Evolutionary conservation across 176 grass and related monocot species (phyloP).

Genomic region (Cenchrus americanus): DNA sequence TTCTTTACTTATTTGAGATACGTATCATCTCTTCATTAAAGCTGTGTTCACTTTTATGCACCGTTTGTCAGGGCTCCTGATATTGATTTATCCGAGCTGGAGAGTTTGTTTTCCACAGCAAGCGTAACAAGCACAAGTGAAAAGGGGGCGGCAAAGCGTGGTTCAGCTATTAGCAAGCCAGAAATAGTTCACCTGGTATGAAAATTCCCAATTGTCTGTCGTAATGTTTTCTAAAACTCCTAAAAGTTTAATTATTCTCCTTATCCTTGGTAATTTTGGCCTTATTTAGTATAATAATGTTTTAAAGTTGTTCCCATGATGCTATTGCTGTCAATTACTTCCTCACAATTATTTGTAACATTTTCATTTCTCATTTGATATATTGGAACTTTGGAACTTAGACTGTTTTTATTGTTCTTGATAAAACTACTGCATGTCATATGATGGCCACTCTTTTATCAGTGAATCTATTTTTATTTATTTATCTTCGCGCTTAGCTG

Average conservation of each 20-base stretch:
- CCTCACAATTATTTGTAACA: conserved; percentile 24
- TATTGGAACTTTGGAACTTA: neutral
- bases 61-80: conserved; percentile 50
- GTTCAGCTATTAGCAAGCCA: conserved; percentile 73
- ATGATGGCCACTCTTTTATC: conserved; percentile 20
- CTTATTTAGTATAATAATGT: neutral
- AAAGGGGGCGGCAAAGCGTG: conserved; percentile 71
- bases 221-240: conserved; percentile 5
- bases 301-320: conserved; percentile 21
- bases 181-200: conserved; percentile 94
- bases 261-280: neutral
- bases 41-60: conserved; percentile 36
- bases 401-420: neutral
- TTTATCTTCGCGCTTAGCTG: neutral
- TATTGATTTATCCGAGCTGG: conserved; percentile 27
- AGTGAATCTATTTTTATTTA: conserved; percentile 13
- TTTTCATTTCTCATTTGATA: conserved; percentile 7
- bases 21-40: conserved; percentile 10
- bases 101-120: conserved; percentile 45
- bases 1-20: conserved; percentile 18
- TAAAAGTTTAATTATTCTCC: conserved; percentile 30
- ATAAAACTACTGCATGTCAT: conserved; percentile 7
- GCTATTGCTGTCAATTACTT: conserved; percentile 1
- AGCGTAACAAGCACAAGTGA: conserved; percentile 57
- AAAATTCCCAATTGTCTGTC: conserved; percentile 26